Conservation (phyloP, 106 monocot genomes). For the Xerophyta viscosa region DNA sequence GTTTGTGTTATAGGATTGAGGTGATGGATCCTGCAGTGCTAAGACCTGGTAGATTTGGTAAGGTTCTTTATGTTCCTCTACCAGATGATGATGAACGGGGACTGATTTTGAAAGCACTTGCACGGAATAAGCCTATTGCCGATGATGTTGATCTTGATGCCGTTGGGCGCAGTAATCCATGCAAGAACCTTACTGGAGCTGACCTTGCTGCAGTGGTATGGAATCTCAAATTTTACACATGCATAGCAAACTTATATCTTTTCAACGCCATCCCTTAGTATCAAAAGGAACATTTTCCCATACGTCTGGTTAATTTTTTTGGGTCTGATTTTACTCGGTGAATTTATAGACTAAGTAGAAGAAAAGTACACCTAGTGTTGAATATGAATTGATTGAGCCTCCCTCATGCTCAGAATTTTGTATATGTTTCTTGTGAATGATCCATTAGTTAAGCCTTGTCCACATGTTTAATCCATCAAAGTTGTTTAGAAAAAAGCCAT, state of each 20-base stretch:
- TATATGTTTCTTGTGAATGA: too few relatives aligned
- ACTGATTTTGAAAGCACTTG: constrained; percentile 56
- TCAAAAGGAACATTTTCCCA: too few relatives aligned
- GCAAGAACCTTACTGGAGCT: constrained; percentile 59
- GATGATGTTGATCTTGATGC: constrained; percentile 44
- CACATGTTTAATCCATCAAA: too few relatives aligned
- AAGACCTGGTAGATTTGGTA: constrained; percentile 79
- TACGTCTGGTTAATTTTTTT: too few relatives aligned
- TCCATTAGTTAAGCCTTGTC: too few relatives aligned
- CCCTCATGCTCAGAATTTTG: too few relatives aligned
- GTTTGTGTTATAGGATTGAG: constrained; percentile 35
- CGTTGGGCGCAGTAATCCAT: constrained; percentile 31
- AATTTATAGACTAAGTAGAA: too few relatives aligned
- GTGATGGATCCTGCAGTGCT: constrained; percentile 63
- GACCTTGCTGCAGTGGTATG: constrained; percentile 58
- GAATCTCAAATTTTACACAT: not conserved
- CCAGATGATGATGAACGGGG: constrained; percentile 49
- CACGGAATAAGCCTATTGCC: constrained; percentile 40
- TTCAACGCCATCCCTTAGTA: too few relatives aligned
- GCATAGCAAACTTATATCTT: not conserved
- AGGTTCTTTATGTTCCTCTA: constrained; percentile 53
- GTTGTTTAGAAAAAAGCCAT: too few relatives aligned
- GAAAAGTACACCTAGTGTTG: too few relatives aligned
- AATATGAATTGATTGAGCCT: too few relatives aligned
- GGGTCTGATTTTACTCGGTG: too few relatives aligned